Evolutionary conservation across 192 early-diverging fungal species (phyloP).

Genomic region (Podila horticola): DNA sequence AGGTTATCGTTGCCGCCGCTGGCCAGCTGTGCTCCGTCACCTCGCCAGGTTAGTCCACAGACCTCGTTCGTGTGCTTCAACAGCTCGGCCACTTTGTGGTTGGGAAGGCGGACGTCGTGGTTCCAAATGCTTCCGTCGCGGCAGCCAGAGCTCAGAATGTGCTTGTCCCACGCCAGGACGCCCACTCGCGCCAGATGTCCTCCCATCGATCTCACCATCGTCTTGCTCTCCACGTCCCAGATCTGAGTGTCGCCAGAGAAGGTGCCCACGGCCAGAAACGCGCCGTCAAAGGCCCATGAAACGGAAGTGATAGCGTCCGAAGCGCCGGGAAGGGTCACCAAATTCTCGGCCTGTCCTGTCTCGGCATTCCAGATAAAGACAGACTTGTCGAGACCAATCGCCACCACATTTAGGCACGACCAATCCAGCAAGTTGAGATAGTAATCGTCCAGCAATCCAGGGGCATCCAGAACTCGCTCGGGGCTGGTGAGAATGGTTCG

Average conservation of each 20-base stretch:
- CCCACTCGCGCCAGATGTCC: constrained; percentile 87
- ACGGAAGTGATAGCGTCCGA: constrained; percentile 78
- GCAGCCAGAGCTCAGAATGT: constrained; percentile 85
- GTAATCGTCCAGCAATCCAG: constrained; percentile 90
- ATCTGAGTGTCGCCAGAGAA: constrained; percentile 87
- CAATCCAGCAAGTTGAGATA: constrained; percentile 97
- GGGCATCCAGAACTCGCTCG: constrained; percentile 90
- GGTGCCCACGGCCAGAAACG: constrained; percentile 76
- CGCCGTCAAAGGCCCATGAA: constrained; percentile 78
- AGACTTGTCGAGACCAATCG: constrained; percentile 85
- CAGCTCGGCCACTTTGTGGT: constrained; percentile 82
- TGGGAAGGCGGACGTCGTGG: constrained; percentile 92
- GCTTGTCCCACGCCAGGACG: constrained; percentile 85
- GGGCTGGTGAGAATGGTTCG: constrained; percentile 85
- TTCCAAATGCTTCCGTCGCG: constrained; percentile 93
- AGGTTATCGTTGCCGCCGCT: constrained; percentile 96
- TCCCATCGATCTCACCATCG: constrained; percentile 83
- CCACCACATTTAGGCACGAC: constrained; percentile 82
- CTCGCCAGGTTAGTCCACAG: constrained; percentile 90
- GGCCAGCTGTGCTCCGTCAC: constrained; percentile 82
- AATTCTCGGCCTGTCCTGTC: constrained; percentile 66
- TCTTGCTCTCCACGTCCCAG: constrained; percentile 85
- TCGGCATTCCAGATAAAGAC: constrained; percentile 94
- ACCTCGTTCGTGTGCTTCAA: constrained; percentile 80
- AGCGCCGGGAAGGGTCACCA: constrained; percentile 21